Evolutionary conservation across 2,329 filamentous ascomycete species (phyloP), one percentile per base, ranked within the genome.

Genomic region (Penicillium vulpinum): DNA sequence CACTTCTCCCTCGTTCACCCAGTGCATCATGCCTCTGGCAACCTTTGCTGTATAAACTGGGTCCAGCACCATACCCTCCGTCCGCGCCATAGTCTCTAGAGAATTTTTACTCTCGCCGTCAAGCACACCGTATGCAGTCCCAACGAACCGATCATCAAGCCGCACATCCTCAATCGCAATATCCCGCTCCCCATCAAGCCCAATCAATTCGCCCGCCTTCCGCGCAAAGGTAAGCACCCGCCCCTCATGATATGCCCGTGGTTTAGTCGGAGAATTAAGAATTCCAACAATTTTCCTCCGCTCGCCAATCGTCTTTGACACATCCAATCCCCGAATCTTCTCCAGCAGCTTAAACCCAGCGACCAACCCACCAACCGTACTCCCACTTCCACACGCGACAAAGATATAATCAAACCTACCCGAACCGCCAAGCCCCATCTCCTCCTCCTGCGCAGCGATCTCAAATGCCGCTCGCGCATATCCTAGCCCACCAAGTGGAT

Each of bases 11-110:
- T 63, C 51, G 8, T 59, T 43, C 22, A 64, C 58, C 65, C 63
- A 71, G 28, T 67, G 58, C 53, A 67, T 59, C 62, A 70, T 63
- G 24, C 68, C 68, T 35, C 63, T 50, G n/a, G 66, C 62, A 21
- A 69, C 71, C 53, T 75, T 75, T 9, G 62, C 67, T 29, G 72
- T 75, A 58, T 75, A 75, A 10, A 75, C 72, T 4, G 72, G 72
- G 43, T 75, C 72, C 21, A 73, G 46, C 15, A 74, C 41, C 16
- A 75, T 40, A 7, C 61, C 65, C 28, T 74, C 73, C 24, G 47
- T 56, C 45, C 58, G 56, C 5, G 72, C 72, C 62, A 72, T 64
- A 9, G 48, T 48, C 7, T 62, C 45, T 35, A 74, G 36, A 4
- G 62, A 41, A 43, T 60, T 45, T 39, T 63, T 68, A 10, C 67